A percentile compares a stretch with the other conserved stretches of the same genome.
Conservation (phyloP, 148 eudicot species). For the Rhododendron mucronatum region DNA sequence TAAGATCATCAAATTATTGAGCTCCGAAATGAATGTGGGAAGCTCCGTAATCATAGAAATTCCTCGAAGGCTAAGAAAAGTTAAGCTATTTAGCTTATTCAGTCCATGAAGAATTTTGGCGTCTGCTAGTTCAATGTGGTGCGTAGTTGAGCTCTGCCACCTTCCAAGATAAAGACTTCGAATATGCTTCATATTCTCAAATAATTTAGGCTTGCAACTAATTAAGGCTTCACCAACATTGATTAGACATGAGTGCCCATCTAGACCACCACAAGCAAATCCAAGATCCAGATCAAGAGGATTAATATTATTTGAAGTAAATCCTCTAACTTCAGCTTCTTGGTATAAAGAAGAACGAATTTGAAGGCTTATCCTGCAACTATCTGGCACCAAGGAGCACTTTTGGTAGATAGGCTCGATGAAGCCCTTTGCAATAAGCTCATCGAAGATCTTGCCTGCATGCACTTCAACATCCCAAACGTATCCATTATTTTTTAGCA, state of each 20-base stretch:
- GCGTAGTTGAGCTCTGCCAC: slow-evolving; percentile 23
- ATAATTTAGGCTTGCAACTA: slow-evolving; percentile 17
- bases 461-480: background rate
- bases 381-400: background rate
- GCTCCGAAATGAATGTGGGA: slow-evolving; percentile 21
- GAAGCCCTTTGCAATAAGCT: slow-evolving; percentile 20
- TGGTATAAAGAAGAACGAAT: background rate
- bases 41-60: slow-evolving; percentile 37
- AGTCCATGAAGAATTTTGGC: slow-evolving; percentile 20
- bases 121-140: slow-evolving; percentile 39
- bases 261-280: background rate
- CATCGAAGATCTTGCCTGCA: slow-evolving; percentile 13
- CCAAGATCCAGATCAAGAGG: background rate
- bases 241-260: background rate
- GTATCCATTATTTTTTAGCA: background rate
- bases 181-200: slow-evolving; percentile 28
- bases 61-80: slow-evolving; percentile 44
- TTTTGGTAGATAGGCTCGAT: slow-evolving; percentile 15
- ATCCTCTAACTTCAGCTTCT: background rate
- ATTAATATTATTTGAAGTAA: background rate
- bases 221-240: slow-evolving; percentile 29
- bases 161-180: slow-evolving; percentile 43
- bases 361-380: background rate
- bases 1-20: slow-evolving; percentile 26
- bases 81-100: slow-evolving; percentile 15